Evolutionary conservation across 371 early-diverging fungal species (phyloP).

Genomic region (Mucor sp.): DNA sequence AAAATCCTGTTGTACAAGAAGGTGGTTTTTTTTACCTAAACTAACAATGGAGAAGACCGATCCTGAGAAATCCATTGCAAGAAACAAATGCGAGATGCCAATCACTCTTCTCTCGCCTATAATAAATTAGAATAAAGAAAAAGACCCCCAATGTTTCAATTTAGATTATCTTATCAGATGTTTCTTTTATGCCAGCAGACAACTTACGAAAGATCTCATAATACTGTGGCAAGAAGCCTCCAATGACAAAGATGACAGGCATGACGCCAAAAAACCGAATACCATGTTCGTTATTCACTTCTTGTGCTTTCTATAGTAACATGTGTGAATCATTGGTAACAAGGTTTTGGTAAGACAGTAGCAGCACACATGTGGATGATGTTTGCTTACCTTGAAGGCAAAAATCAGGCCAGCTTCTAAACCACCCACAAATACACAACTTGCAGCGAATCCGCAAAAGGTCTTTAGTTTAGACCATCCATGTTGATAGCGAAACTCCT

Average conservation of each 20-base stretch:
- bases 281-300: conserved; percentile 24
- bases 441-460: background rate
- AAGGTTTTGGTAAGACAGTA: background rate
- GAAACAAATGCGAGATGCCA: conserved; percentile 48
- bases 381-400: conserved; percentile 24
- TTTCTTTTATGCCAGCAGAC: background rate
- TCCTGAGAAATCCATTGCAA: conserved; percentile 52
- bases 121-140: background rate
- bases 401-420: conserved; percentile 27
- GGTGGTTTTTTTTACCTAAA: conserved; percentile 31
- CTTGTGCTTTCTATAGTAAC: conserved; percentile 18
- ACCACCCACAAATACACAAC: conserved; percentile 21
- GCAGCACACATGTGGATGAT: background rate
- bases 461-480: conserved; percentile 20
- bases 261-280: conserved; percentile 45
- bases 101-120: conserved; percentile 31
- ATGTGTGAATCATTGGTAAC: background rate
- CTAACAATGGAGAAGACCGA: conserved; percentile 49
- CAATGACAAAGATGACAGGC: conserved; percentile 41
- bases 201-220: conserved; percentile 44
- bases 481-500: conserved; percentile 48
- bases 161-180: background rate
- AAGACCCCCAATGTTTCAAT: background rate
- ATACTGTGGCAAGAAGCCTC: conserved; percentile 59
- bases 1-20: background rate